Base-by-base conservation (phyloP, 495 filamentous ascomycete genomes). In the Penicillium silybi region DNA sequence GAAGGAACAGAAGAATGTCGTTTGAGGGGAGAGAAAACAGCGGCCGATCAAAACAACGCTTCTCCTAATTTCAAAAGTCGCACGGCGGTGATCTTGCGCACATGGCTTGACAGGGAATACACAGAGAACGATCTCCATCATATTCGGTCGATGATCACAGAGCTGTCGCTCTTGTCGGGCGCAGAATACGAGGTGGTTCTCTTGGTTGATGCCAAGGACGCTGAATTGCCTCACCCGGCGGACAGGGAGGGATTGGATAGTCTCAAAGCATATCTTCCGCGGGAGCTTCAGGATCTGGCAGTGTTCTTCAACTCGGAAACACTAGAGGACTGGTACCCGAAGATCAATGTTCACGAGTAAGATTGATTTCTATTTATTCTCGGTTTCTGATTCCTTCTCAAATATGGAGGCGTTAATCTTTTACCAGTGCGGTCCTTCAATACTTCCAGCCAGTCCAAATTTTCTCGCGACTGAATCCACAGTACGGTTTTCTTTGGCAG, bases 111-210 rank as follows among this genome's bases (percentile, higher is more conserved):
- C 18, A 86, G 86, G 60, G 63, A 76, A 20, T 93, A 85, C 63
- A 85, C 78, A n/a, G 66, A 81, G 11, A 84, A 89, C 58, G 85
- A 90, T 56, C 80, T 83, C 53, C 77, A 85, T 55, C 79, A 82
- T 11, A 81, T 95, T 41, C 85, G 89, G 17, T 78, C 88, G 2
- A 69, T 92, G 45, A 79, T 93, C 54, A 83, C 80, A 17, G 90
- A 93, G 64, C 69, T 91, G 23, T 80, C 80, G 5, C 67, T 95
- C 13, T 76, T 81, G 42, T 84, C 85, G 7, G 89, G 90, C 2
- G 87, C 82, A 10, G 85, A 90, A 68, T 92, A 90, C 62, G 77
- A 88, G 57, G 80, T 93, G 27, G 87, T 86, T 56, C 68, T 93
- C 4, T 76, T 92, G 47, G 78, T 92, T 19, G 85, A 93, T 43